Conservation (phyloP, 2,329 filamentous ascomycete species). For the Ophiognomonia clavigignenti-juglandacearum region DNA sequence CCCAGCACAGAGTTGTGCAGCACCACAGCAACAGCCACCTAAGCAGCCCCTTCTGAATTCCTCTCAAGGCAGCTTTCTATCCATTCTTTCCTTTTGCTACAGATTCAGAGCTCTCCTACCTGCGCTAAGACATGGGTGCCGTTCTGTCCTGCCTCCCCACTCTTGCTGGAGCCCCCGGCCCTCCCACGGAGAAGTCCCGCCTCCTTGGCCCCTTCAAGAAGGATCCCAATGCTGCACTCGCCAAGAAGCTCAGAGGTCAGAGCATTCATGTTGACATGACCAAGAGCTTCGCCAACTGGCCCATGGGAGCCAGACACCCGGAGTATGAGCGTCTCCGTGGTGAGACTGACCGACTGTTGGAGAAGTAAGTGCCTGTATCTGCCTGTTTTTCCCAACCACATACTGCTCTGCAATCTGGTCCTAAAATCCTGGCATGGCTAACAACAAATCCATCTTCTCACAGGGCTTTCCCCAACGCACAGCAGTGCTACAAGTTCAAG, state of each 20-base stretch:
- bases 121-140: conserved; percentile 1
- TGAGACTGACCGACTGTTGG: conserved; percentile 8
- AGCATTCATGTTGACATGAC: conserved; percentile 14
- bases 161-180: background rate
- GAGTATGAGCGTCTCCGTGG: conserved; percentile 5
- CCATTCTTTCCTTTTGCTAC: background rate
- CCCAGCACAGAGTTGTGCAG: no score
- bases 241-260: conserved; percentile 11
- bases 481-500: conserved; percentile 27
- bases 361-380: background rate
- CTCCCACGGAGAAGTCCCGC: background rate
- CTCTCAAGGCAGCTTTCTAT: background rate
- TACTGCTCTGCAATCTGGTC: background rate
- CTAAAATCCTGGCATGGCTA: no score
- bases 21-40: no score
- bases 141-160: background rate
- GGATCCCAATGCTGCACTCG: conserved; percentile 8
- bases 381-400: no score
- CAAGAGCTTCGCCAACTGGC: conserved; percentile 12
- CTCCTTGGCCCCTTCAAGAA: background rate
- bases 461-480: conserved; percentile 24
- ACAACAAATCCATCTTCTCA: no score
- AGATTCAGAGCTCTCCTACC: background rate
- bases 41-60: no score
- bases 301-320: conserved; percentile 1